Percentiles rank a stretch among this genome's conserved stretches.
Evolutionary conservation across 164 flowering plant species (phyloP).

Genomic region (Magnolia sinica): DNA sequence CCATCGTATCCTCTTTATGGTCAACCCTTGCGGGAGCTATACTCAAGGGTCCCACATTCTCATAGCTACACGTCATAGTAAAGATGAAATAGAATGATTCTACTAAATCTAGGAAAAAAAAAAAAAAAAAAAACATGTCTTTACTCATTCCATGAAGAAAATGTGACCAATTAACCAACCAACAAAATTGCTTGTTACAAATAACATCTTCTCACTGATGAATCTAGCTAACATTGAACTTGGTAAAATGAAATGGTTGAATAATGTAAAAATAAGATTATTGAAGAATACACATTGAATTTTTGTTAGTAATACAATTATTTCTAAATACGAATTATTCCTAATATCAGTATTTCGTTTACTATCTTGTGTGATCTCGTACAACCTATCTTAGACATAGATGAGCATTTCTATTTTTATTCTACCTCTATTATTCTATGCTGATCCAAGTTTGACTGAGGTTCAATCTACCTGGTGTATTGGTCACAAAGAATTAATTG

Average conservation of each 20-base stretch:
- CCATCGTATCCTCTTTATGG: no score
- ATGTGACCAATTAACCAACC: neutral
- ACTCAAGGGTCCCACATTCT: no score
- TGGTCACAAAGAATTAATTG: no score
- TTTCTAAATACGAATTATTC: conserved; percentile 7
- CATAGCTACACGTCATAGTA: no score
- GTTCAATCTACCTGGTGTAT: neutral
- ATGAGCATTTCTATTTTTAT: conserved; percentile 2
- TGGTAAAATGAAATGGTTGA: no score
- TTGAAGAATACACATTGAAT: no score
- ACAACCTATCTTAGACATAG: conserved; percentile 1
- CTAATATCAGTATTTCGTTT: neutral
- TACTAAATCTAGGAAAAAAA: no score
- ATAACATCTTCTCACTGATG: neutral
- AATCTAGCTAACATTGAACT: neutral
- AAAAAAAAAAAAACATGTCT: no score
- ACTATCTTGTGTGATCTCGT: conserved; percentile 6
- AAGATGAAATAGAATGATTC: no score
- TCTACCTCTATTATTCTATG: neutral
- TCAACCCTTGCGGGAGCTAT: no score
- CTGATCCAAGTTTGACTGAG: conserved; percentile 1
- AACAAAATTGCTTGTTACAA: no score
- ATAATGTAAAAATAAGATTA: neutral
- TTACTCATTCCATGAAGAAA: no score
- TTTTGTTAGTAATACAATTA: neutral